Percentiles rank a stretch among this genome's conserved stretches.
These are phyloP conservation scores for Vaccinium macrocarpon DNA, from an alignment of 148 eudicot genomes.

Conservation along the genomic window DNA sequence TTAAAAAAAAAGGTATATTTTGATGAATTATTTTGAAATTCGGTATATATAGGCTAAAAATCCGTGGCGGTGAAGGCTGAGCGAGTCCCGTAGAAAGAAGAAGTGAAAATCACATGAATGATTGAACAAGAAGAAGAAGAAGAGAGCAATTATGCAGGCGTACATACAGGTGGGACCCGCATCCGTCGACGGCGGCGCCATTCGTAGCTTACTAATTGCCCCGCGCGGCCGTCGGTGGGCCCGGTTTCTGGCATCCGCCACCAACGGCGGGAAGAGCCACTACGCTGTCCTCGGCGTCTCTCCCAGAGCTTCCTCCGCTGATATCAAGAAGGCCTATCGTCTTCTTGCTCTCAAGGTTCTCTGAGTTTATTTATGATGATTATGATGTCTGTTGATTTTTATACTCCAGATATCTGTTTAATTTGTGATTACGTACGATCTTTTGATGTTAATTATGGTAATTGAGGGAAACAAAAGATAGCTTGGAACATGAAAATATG, in stretches of 20 bases:
- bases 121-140: background rate
- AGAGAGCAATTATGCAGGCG: slow-evolving; percentile 29
- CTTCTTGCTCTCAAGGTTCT: slow-evolving; percentile 77
- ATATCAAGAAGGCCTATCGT: slow-evolving; percentile 80
- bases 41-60: too few species aligned
- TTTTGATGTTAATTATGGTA: background rate
- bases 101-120: background rate
- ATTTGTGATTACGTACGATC: background rate
- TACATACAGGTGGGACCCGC: slow-evolving; percentile 32
- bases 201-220: slow-evolving; percentile 10
- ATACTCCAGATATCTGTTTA: background rate
- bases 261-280: slow-evolving; percentile 46
- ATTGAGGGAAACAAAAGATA: background rate
- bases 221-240: slow-evolving; percentile 21
- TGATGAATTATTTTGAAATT: too few species aligned
- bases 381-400: background rate
- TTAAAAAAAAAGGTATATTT: too few species aligned
- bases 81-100: background rate
- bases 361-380: background rate
- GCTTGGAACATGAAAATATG: background rate
- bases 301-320: slow-evolving; percentile 52
- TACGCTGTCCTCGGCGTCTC: slow-evolving; percentile 66
- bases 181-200: slow-evolving; percentile 22
- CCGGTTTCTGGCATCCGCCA: slow-evolving; percentile 30
- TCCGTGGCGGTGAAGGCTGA: background rate